Base-by-base conservation (phyloP, 192 early-diverging fungal species). In the Diversispora eburnea region DNA sequence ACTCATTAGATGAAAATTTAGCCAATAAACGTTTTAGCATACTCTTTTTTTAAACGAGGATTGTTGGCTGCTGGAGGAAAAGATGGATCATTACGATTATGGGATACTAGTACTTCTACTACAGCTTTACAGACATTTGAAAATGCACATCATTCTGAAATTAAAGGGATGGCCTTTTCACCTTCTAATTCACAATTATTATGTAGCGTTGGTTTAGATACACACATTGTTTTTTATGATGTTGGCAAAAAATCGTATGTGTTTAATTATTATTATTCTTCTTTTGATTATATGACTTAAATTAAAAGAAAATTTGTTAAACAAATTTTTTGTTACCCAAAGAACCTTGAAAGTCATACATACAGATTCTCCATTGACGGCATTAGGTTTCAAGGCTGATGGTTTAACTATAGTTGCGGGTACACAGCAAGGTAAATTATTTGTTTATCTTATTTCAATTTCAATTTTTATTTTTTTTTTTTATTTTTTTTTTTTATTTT, bases 131-230 rank as follows among this genome's bases (percentile, higher is more conserved):
- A 79, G 66, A 83, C 73, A 47, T 81, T 81, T 62, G 58, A 73
- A 9, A 46, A 61, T 4, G 76, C 77, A 10, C 79, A 83, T 58
- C 58, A 76, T 39, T 52, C 59, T 12, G 61, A 78, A n/a, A 79
- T 81, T 49, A 78, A 73, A 43, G 79, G 76, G 25, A 79, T 83
- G 64, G 76, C 82, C 0, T 83, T 83, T 75, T 80, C 79, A 13
- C 77, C 82, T 8, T 77, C 68, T 52, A 83, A 83, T 60, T 72
- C 72, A 48, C 77, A 77, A 49, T 77, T 83, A 5, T 75, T 83
- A 49, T 72, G 73, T 15, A 83, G 79, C 49, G 72, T 71, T 52
- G 80, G 82, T 45, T 49, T 81, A 51, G 80, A 83, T 64, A 78
- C 65, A 46, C 71, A 74, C 0, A 78, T 81, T 13, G 76, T 78